Percentiles rank a stretch among this genome's conserved stretches.
These are phyloP conservation scores for Flagelloscypha sp. DNA, from an alignment of 768 basidiomycete species.

Conservation along the genomic window DNA sequence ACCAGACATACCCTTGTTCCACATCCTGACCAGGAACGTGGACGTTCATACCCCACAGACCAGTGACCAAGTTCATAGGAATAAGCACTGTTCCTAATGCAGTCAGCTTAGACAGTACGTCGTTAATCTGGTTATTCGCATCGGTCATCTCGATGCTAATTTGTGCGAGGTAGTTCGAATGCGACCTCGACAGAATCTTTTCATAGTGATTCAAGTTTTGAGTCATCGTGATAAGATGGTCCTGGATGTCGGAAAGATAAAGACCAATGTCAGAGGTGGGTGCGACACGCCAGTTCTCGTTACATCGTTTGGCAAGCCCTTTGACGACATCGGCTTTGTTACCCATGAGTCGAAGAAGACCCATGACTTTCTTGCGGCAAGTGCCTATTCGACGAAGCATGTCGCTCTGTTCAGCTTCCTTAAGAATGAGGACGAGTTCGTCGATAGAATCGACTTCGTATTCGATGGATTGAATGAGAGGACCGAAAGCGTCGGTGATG, in stretches of 20 bases:
- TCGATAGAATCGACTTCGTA: conserved; percentile 99
- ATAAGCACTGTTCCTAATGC: conserved; percentile 96
- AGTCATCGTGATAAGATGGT: conserved; percentile 99
- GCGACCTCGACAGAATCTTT: conserved; percentile 96
- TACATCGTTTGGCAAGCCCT: conserved; percentile 94
- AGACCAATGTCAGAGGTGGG: conserved; percentile 97
- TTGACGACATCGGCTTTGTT: conserved; percentile 99
- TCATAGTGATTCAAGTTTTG: conserved; percentile 99
- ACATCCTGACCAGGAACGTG: conserved; percentile 84
- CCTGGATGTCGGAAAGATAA: conserved; percentile 90
- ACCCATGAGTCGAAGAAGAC: conserved; percentile 90
- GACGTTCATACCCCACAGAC: conserved; percentile 99
- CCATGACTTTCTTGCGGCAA: conserved; percentile 99
- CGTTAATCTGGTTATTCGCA: conserved; percentile 99
- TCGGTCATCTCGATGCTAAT: conserved; percentile 99
- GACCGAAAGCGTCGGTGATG: conserved; percentile 98
- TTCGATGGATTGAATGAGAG: conserved; percentile 96
- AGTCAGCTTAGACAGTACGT: conserved; percentile 93
- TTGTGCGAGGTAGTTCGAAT: conserved; percentile 98
- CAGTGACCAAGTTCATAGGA: conserved; percentile 95
- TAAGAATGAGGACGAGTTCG: conserved; percentile 93
- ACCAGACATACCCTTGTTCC: conserved; percentile 63
- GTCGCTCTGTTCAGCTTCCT: conserved; percentile 93
- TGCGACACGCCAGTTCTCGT: conserved; percentile 97
- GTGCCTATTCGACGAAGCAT: conserved; percentile 97